Base-by-base conservation (phyloP, 139 green algal species). In the Chlamydomonas urium region DNA sequence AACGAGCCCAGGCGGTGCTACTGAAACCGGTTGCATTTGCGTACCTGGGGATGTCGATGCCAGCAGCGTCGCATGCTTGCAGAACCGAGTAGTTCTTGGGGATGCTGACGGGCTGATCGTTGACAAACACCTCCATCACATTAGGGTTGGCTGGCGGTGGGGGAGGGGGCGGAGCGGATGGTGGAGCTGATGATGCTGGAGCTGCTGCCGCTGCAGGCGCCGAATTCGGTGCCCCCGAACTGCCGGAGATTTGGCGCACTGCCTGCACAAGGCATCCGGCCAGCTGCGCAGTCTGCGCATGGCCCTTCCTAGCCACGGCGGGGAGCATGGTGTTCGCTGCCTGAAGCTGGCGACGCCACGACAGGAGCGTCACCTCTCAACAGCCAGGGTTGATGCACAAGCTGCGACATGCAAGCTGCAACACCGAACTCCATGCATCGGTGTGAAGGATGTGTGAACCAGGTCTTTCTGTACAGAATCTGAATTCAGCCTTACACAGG, bases 21-120 rank as follows among this genome's bases (percentile, higher is more conserved):
- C n/a, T n/a, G n/a, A n/a, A n/a, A n/a, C n/a, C n/a, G n/a, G n/a
- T n/a, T n/a, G n/a, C n/a, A n/a, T n/a, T n/a, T 67, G 47, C 8
- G 31, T 63, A 93, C 91, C 91, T 85, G 3, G 95, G 95, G 32
- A 99, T 93, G 75, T 97, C 92, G 10, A 99, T 84, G 38, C 95
- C 95, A 31, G 93, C 95, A 33, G 89, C 90, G 57, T 98, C 92
- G 82, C 95, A 99, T 0, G 95, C 95, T 72, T 97, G 87, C 47
- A 99, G 79, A 28, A 99, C 93, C 31, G 84, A 93, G 3, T 79
- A 83, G 34, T 87, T 91, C 74, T 98, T 98, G 4, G 89, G 87
- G 10, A 99, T 76, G 5, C 84, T 75, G 0, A 98, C 81, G 0
- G 80, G 50, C 65, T 93, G 53, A 6, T 88, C 95, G 71, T 99